Evolutionary conservation across 176 grass and related monocot genomes (phyloP), one percentile per base, ranked within the genome.

Genomic region (Panicum miliaceum): DNA sequence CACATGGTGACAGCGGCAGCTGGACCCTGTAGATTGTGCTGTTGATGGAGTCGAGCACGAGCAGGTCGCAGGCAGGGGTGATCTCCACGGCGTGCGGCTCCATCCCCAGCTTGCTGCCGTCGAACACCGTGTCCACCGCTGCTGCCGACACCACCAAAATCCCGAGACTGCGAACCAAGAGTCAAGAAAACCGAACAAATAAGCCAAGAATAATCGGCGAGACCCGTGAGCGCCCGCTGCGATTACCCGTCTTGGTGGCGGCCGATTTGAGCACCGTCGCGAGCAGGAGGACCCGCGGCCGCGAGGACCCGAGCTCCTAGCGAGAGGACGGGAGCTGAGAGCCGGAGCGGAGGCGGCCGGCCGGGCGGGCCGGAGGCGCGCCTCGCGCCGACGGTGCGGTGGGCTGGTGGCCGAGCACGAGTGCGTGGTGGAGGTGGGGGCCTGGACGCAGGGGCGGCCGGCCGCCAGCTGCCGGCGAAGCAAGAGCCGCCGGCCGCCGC

Each of bases 41-140:
- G 94, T 99, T 99, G 82, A 96, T 88, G 15, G 97, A 99, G 91
- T 99, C 97, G 26, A 99, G 86, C 22, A 99, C 59, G 75, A 99
- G 88, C 59, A 99, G 88, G 35, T 99, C 90, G 82, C 93, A 91
- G 70, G 60, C 84, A 45, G 91, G 96, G 32, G 91, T 96, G 64
- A 96, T 43, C 84, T 94, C 97, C 13, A 96, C 91, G 42, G 84
- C 80, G 81, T 94, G 83, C 27, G 96, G 96, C 81, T 99, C 96
- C 86, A 99, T 96, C 77, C 96, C 96, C 68, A 99, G 86, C 81
- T 91, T 99, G 76, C 96, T 99, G 57, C 96, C 96, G 64, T 99
- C 96, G 73, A 99, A 99, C 83, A 96, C 90, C 3, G 97, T 99
- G 78, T 96, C 93, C 63, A 99, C 97, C 12, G 80, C n/a, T 18